Conservation (phyloP, 192 early-diverging fungal species). For the Thamnidium elegans region DNA sequence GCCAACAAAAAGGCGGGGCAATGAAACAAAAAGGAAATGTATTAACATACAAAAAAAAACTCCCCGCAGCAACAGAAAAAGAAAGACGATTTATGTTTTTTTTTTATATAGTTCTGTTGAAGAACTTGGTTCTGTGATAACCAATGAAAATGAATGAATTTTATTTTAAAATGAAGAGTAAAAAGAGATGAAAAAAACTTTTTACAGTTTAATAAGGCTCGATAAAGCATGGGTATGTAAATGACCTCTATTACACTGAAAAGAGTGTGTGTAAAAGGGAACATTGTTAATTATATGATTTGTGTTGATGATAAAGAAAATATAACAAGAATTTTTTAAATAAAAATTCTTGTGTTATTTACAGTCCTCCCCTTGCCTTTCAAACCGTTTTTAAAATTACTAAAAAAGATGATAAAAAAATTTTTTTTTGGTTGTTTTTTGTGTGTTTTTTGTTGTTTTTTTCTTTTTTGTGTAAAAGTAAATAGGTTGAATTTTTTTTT, state of each 20-base stretch:
- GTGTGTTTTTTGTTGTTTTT: neutral
- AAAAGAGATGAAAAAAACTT: no score
- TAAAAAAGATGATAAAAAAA: neutral
- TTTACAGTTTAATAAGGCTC: no score
- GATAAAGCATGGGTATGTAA: constrained; percentile 19
- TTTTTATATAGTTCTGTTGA: no score
- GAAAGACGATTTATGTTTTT: no score
- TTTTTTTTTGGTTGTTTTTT: constrained; percentile 14
- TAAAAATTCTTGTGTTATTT: constrained; percentile 7
- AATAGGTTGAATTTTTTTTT: no score
- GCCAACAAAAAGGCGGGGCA: no score
- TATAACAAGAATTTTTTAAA: neutral
- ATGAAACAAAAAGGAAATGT: no score
- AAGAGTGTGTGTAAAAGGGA: neutral
- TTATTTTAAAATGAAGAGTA: no score
- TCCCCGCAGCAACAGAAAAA: no score
- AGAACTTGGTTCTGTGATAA: no score
- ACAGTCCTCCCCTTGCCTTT: constrained; percentile 19
- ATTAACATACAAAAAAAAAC: no score
- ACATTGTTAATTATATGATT: constrained; percentile 1
- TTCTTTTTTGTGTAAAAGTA: neutral
- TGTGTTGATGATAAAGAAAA: constrained; percentile 9
- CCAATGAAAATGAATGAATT: no score
- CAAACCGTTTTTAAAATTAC: neutral
- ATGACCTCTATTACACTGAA: constrained; percentile 3